These are phyloP conservation scores for Salix dunnii DNA, from an alignment of 345 rosid species.

Conservation along the genomic window DNA sequence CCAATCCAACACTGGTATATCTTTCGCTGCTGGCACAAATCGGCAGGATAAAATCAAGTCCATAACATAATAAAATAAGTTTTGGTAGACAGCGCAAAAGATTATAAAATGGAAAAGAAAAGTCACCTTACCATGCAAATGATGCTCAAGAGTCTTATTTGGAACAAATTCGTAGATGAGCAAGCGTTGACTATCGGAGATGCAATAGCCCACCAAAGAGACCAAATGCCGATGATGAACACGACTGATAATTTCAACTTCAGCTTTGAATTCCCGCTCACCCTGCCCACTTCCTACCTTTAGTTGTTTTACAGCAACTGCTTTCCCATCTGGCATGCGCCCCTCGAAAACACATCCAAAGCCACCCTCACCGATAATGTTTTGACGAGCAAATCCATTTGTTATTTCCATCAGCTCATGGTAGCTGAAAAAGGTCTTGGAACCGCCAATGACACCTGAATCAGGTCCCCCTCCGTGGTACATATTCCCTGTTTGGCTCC, in stretches of 20 bases:
- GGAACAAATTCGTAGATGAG: slow-evolving; percentile 91
- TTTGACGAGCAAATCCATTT: slow-evolving; percentile 59
- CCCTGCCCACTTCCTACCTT: slow-evolving; percentile 97
- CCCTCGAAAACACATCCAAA: slow-evolving; percentile 90
- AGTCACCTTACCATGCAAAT: slow-evolving; percentile 65
- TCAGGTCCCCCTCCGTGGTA: slow-evolving; percentile 42
- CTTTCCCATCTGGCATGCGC: slow-evolving; percentile 43
- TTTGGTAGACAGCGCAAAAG: not conserved
- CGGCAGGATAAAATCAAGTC: not conserved
- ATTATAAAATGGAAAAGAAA: not conserved
- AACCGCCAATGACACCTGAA: slow-evolving; percentile 43
- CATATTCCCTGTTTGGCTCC: slow-evolving; percentile 40
- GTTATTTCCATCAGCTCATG: slow-evolving; percentile 86
- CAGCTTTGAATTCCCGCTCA: slow-evolving; percentile 90
- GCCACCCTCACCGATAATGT: slow-evolving; percentile 91
- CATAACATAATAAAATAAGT: not conserved
- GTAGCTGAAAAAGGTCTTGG: slow-evolving; percentile 57
- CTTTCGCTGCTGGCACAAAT: slow-evolving; percentile 43
- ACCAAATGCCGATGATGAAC: slow-evolving; percentile 96
- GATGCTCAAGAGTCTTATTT: slow-evolving; percentile 85
- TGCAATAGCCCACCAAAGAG: slow-evolving; percentile 83
- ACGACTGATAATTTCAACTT: slow-evolving; percentile 90
- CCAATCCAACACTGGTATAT: slow-evolving; percentile 72
- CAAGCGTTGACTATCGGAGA: slow-evolving; percentile 58
- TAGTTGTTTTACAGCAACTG: slow-evolving; percentile 89